Percentiles rank a stretch among this genome's conserved stretches.
Conservation (phyloP, 495 filamentous ascomycete genomes). For the Tuber magnatum region DNA sequence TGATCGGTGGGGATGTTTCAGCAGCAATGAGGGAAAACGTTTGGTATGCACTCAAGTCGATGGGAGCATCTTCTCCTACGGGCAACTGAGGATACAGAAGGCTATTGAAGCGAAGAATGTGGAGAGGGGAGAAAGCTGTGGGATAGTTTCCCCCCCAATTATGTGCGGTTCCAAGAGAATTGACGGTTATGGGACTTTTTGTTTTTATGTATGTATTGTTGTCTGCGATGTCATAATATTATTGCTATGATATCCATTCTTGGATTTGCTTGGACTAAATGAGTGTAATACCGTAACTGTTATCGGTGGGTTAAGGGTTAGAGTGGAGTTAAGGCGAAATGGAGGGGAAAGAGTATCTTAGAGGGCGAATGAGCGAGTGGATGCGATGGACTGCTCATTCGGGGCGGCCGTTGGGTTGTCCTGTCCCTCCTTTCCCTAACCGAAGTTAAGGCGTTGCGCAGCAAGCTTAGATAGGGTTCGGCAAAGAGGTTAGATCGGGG, state of each 20-base stretch:
- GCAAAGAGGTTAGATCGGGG: background rate
- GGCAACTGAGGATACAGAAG: background rate
- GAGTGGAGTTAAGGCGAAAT: background rate
- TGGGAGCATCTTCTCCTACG: background rate
- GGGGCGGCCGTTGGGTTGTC: background rate
- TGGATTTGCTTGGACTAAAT: background rate
- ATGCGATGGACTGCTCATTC: background rate
- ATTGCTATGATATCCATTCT: background rate
- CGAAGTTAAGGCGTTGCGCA: background rate
- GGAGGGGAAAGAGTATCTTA: background rate
- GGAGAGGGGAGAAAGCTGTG: background rate
- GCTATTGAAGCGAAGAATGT: background rate
- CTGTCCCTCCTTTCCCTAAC: background rate
- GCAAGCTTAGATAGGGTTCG: background rate
- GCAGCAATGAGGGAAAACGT: slow-evolving; percentile 11
- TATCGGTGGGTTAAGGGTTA: background rate
- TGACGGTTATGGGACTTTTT: background rate
- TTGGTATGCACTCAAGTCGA: background rate
- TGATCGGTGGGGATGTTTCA: slow-evolving; percentile 31
- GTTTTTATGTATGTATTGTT: background rate
- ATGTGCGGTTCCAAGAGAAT: background rate
- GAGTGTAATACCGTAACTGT: background rate
- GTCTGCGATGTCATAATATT: background rate
- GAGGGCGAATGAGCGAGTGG: background rate
- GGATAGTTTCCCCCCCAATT: background rate